Evolutionary conservation across 164 flowering plant species (phyloP), one percentile per base, ranked within the genome.

Genomic region (Macadamia integrifolia): DNA sequence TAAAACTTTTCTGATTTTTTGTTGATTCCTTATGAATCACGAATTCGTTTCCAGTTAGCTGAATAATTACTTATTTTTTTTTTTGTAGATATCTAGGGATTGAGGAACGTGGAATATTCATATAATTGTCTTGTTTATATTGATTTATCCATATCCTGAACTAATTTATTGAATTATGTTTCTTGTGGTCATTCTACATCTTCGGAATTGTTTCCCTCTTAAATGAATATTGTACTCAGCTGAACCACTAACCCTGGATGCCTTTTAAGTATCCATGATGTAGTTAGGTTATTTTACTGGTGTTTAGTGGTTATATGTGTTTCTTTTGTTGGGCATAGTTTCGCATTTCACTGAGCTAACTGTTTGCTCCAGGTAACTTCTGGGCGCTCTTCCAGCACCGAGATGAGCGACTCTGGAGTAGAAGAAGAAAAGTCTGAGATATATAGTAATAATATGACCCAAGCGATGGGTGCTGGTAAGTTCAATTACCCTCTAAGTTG

Each of bases 401-500:
- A 79, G 78, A 78, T 69, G 80, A 80, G 83, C 69, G 78, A 70
- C 60, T 59, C 85, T 66, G 79, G 81, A 63, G 74, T 59, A 29
- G 71, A 86, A 73, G 93, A 88, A 75, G 86, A 85, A 65, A 94
- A 85, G 75, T 93, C 98, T 48, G 92, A 86, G 10, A 65, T 61
- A 60, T 94, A 94, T 62, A 92, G 98, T 75, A 69, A 49, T 63
- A 81, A 86, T 71, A 94, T 94, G 98, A 92, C 98, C 49, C 83
- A 84, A 78, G 97, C 97, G 50, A 90, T 91, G 97, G 98, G 97
- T 69, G 97, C 98, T 76, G 90, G 97, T 94, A 79, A 73, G 85
- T 63, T 69, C 44, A n/a, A 28, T 65, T 15, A 59, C 18, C 17
- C 43, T 52, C n/a, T 30, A 17, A 28, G 44, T 23, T 67, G 58